Evolutionary conservation across 78 protist genomes (phyloP).

Genomic region (Reticulomyxa filosa): DNA sequence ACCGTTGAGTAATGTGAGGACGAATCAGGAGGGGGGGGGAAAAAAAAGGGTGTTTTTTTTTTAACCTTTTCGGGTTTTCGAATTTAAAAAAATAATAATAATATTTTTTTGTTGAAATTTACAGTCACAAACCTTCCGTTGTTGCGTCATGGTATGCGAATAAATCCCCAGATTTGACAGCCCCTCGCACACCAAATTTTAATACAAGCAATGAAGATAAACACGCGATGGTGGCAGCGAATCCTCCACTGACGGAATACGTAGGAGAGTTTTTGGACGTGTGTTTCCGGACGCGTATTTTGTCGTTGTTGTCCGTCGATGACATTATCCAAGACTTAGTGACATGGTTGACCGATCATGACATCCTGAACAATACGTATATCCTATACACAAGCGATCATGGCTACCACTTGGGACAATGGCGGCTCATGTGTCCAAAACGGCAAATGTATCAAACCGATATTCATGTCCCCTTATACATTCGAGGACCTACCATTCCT

Average conservation of each 20-base stretch:
- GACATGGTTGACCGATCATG: background rate
- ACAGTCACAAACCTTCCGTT: too few relatives aligned
- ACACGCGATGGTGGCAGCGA: background rate
- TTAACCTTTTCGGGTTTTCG: too few relatives aligned
- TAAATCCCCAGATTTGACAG: background rate
- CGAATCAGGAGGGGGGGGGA: too few relatives aligned
- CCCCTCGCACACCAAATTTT: background rate
- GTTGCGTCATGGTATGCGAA: background rate
- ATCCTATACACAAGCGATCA: constrained; percentile 17
- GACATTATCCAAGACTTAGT: background rate
- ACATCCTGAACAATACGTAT: background rate
- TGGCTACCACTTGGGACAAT: constrained; percentile 16
- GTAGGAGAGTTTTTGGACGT: too few relatives aligned
- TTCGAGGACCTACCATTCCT: too few relatives aligned
- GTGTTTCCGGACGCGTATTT: too few relatives aligned
- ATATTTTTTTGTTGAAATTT: too few relatives aligned
- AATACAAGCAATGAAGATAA: background rate
- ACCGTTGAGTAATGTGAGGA: too few relatives aligned
- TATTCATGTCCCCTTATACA: constrained; percentile 1
- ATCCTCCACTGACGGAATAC: background rate
- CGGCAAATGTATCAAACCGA: constrained; percentile 19
- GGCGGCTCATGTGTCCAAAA: constrained; percentile 10
- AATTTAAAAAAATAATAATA: too few relatives aligned
- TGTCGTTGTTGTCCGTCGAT: background rate
- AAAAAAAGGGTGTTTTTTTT: too few relatives aligned